Evolutionary conservation across 805 yeast species (phyloP), one percentile per base, ranked within the genome.

Genomic region (Yamadazyma laniorum): DNA sequence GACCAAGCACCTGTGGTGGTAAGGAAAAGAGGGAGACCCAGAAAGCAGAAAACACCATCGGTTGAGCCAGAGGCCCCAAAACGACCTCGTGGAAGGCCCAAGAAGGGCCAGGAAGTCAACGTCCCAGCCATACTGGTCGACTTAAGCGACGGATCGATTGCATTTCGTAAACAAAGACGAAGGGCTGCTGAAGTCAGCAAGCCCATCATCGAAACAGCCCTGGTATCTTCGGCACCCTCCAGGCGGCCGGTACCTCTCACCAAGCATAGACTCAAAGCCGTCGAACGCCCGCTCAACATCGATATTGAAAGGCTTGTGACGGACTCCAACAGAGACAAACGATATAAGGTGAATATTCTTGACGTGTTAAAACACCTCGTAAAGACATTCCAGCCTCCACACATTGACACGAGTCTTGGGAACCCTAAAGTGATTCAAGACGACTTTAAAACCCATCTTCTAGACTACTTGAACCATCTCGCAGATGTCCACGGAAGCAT

Each of bases 311-410:
- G 70, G 27, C 39, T 65, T 12, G 35, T 44, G 6, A 50, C 51
- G 3, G 53, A 49, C 7, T 40, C 39, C 3, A 50, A 47, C 3
- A 43, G 55, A 8, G 60, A 53, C 32, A 55, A 52, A 29, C 39
- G 67, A 18, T 43, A 49, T 29, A 55, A 53, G 25, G 30, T 66
- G 34, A 60, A 58, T 37, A 62, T 70, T 1, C 34, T 67, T 3
- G 73, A 68, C 43, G 72, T 66, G 13, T 44, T 68, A 12, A 58
- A 52, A 33, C 64, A 61, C 34, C 49, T 63, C 21, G 57, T 66
- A 7, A 47, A 48, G 14, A 49, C 53, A 16, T 63, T 57, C 37
- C 48, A 51, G n/a, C 64, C 68, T 4, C 45, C 43, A 3, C 23
- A 15, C 2, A 32, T 34, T 12, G 49, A 50, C 16, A 41, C 34